Evolutionary conservation across 805 yeast genomes (phyloP), one percentile per base, ranked within the genome.

Genomic region (Wickerhamomyces canadensis): DNA sequence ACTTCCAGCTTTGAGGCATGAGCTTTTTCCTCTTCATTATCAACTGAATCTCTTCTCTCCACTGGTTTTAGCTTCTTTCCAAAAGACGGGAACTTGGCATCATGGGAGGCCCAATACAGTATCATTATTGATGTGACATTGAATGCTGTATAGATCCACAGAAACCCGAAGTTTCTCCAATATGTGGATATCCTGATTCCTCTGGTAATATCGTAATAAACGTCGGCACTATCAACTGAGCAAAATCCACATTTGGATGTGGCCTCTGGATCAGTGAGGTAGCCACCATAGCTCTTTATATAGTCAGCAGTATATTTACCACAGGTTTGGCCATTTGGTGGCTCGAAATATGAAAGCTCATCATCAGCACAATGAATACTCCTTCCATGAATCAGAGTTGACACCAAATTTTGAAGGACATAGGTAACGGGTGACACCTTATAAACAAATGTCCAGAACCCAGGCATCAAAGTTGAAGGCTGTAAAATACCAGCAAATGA

Each of bases 401-500:
- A 66, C 31, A 78, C 63, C 43, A 81, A 64, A 36, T 75, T 67
- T 44, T 75, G 77, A 41, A 84, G 64, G 55, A 80, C 74, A 54
- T 85, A 85, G 2, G 91, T 82, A 60, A 72, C 72, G 9, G 84
- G 94, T 19, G 84, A 79, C 16, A 68, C 69, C 47, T 82, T 73
- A 73, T 83, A 80, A 88, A 85, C 82, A 57, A 82, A 85, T 32
- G 74, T 76, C 94, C 94, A 85, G 66, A 85, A 85, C 1, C 84
- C 78, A 11, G 94, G 93, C 79, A 84, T 72, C 36, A 67, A 60
- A 3, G 43, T 27, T 6, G 61, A 62, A 14, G 78, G 75, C 51
- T 79, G 85, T 41, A 79, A 64, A 39, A 81, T 81, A 64, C 89
- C 87, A 57, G 84, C 70, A 64, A 84, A 83, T 17, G 79, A 63